Percentiles rank a stretch among this genome's conserved stretches.
phyloP scores from a whole-genome alignment of 148 eudicot species.

The Fagopyrum tataricum region DNA sequence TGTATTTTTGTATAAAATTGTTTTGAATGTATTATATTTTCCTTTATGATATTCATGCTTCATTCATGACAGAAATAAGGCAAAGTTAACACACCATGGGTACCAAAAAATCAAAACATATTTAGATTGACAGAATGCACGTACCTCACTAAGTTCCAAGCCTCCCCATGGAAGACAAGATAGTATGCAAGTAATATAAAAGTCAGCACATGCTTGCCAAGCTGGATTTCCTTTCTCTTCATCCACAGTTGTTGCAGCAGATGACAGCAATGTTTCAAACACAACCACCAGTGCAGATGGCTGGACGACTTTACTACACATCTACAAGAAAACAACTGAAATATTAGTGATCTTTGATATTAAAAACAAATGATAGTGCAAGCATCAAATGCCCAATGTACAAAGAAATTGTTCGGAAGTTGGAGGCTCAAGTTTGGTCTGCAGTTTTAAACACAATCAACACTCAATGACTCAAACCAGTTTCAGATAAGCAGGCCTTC shows the following conservation, averaged over 20 bases:
- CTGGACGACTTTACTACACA: slow-evolving; percentile 94
- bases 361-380: neutral
- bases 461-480: too few species aligned
- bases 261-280: slow-evolving; percentile 78
- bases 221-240: slow-evolving; percentile 98
- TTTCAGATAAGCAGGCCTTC: too few species aligned
- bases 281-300: slow-evolving; percentile 73
- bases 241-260: slow-evolving; percentile 95
- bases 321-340: slow-evolving; percentile 31
- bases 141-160: slow-evolving; percentile 86
- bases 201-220: slow-evolving; percentile 99
- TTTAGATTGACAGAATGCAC: slow-evolving; percentile 10
- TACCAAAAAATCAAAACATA: neutral
- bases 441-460: neutral
- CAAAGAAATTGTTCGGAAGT: neutral
- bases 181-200: slow-evolving; percentile 71
- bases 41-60: neutral
- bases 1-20: neutral
- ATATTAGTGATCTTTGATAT: neutral
- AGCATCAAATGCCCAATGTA: neutral
- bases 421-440: neutral
- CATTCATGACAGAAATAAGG: neutral
- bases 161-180: slow-evolving; percentile 99
- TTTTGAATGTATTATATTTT: neutral
- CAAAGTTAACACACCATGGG: neutral